Conservation (phyloP, 768 basidiomycete genomes). For the Galerina marginata region DNA sequence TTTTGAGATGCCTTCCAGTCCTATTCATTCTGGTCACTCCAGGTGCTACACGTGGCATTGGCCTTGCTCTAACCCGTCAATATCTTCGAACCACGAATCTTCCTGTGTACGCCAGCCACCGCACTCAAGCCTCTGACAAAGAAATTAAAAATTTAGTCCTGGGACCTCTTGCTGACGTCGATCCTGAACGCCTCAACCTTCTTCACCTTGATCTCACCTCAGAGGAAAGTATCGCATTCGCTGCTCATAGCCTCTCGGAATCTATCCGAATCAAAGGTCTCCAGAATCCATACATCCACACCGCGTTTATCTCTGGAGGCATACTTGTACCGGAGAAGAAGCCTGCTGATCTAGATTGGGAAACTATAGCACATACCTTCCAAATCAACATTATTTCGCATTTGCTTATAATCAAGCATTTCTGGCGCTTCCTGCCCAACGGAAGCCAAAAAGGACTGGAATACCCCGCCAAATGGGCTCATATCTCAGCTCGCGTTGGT, state of each 20-base stretch:
- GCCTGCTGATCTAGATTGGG: constrained; percentile 51
- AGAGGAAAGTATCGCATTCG: constrained; percentile 54
- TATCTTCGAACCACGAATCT: constrained; percentile 53
- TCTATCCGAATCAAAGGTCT: constrained; percentile 32
- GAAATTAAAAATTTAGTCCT: constrained; percentile 48
- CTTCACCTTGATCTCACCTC: constrained; percentile 56
- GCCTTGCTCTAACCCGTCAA: constrained; percentile 58
- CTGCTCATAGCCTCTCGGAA: constrained; percentile 46
- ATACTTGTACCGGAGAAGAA: constrained; percentile 60
- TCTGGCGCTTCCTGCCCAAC: constrained; percentile 59
- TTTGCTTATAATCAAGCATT: constrained; percentile 66
- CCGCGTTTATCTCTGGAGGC: constrained; percentile 61
- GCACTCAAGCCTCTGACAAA: constrained; percentile 38
- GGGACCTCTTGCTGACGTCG: constrained; percentile 44
- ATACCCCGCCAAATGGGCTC: constrained; percentile 58
- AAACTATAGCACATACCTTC: constrained; percentile 49
- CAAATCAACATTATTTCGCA: constrained; percentile 65
- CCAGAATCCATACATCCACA: constrained; percentile 50
- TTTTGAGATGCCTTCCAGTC: constrained; percentile 32
- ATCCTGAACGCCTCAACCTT: constrained; percentile 49
- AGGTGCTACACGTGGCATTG: constrained; percentile 58
- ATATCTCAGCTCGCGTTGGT: constrained; percentile 63
- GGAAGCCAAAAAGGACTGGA: constrained; percentile 25
- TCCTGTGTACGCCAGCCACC: constrained; percentile 62
- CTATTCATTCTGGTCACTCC: constrained; percentile 61